A percentile compares a stretch with the other conserved stretches of the same genome.
Conservation (phyloP, 306 rosid genomes). For the Trifolium dubium region DNA sequence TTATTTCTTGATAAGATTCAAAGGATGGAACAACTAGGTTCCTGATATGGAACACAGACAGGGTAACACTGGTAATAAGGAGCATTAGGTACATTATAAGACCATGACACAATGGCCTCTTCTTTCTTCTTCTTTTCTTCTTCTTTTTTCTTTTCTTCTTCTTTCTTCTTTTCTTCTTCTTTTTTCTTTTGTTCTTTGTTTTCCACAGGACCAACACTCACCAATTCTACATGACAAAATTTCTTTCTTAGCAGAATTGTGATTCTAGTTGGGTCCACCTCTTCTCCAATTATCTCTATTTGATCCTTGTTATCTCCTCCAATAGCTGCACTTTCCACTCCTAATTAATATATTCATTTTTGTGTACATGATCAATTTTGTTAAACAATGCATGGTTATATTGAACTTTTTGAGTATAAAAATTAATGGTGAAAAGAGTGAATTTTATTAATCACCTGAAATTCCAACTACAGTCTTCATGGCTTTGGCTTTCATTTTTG, state of each 20-base stretch:
- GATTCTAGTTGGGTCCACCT: slow-evolving; percentile 49
- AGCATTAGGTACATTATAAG: too few relatives aligned
- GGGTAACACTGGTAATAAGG: too few relatives aligned
- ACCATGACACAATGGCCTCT: not conserved
- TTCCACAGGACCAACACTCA: slow-evolving; percentile 44
- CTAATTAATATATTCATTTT: slow-evolving; percentile 17
- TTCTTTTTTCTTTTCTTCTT: slow-evolving; percentile 18
- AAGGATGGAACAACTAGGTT: too few relatives aligned
- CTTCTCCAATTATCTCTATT: slow-evolving; percentile 56
- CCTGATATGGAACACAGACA: too few relatives aligned
- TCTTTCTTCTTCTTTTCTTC: slow-evolving; percentile 5
- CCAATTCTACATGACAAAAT: slow-evolving; percentile 44
- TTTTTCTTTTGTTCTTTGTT: slow-evolving; percentile 30
- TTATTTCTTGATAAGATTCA: too few relatives aligned
- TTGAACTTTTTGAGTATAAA: not conserved
- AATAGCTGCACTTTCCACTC: slow-evolving; percentile 47
- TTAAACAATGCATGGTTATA: not conserved
- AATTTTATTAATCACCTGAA: slow-evolving; percentile 38
- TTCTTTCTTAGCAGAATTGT: slow-evolving; percentile 46
- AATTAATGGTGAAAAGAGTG: not conserved
- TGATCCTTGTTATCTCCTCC: slow-evolving; percentile 35
- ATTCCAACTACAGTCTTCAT: slow-evolving; percentile 51
- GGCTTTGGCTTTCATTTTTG: slow-evolving; percentile 46
- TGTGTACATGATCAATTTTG: not conserved
- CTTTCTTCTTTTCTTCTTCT: slow-evolving; percentile 15